phyloP scores from a whole-genome alignment of 2,329 filamentous ascomycete genomes.

The Fusarium falciforme region DNA sequence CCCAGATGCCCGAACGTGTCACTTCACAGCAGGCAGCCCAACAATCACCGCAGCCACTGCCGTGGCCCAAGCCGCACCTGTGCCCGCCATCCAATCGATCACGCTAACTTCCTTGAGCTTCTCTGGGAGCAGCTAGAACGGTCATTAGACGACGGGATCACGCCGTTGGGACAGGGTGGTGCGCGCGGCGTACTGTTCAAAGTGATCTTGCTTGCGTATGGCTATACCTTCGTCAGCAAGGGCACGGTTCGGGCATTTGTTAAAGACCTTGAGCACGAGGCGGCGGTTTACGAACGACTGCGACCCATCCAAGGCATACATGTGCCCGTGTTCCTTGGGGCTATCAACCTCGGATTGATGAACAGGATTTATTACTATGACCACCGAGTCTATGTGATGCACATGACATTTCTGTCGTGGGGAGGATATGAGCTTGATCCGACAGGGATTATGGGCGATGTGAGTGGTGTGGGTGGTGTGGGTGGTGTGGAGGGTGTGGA shows the following conservation, averaged over 20 bases:
- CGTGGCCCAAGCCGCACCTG: background rate
- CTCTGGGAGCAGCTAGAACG: background rate
- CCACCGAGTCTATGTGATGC: slow-evolving; percentile 39
- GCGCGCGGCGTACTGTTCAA: background rate
- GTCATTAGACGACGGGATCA: background rate
- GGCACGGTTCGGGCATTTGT: background rate
- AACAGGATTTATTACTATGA: slow-evolving; percentile 49
- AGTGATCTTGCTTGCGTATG: background rate
- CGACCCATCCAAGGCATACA: slow-evolving; percentile 47
- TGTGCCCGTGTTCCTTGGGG: slow-evolving; percentile 50
- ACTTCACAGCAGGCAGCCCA: background rate
- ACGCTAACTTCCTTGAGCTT: background rate
- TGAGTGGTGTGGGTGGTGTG: background rate
- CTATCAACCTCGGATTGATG: slow-evolving; percentile 49
- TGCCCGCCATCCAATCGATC: background rate
- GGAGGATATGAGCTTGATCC: too few relatives aligned
- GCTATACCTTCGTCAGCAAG: background rate
- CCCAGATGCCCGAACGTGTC: background rate
- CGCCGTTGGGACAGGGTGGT: background rate
- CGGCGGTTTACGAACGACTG: slow-evolving; percentile 47
- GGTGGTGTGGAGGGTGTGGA: background rate
- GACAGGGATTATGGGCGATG: too few relatives aligned
- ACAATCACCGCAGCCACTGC: background rate
- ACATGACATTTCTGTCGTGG: too few relatives aligned
- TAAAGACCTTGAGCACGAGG: background rate